Base-by-base conservation (phyloP, 352 stramenopile species). In the Globisporangium iwayamae region DNA sequence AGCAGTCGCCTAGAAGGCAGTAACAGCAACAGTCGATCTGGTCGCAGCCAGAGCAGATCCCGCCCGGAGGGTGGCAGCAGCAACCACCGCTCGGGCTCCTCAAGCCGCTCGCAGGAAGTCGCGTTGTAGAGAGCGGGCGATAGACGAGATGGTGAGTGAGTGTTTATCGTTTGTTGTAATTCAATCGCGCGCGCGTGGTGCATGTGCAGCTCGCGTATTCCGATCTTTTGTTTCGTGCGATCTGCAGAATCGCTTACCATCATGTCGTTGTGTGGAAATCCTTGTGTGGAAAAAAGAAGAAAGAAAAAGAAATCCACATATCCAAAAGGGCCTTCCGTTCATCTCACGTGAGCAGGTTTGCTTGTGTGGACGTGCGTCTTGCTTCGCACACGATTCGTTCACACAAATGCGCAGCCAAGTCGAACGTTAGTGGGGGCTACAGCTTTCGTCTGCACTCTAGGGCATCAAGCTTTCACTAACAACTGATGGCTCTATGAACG, bases 31-130 rank as follows among this genome's bases (percentile, higher is more conserved):
- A 39, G 65, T 52, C 55, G 66, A 32, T 70, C 66, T 3, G 71
- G 53, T 32, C 20, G 65, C 56, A 63, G 50, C 60, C 60, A 65
- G 39, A 68, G 64, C 41, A 54, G 61, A 56, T 71, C 69, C 22
- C 62, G 62, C n/a, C 63, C 64, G 11, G 60, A 70, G 2, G 68
- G 72, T 30, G 71, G 68, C 56, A 78, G 63, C 54, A 58, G 66
- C 39, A 67, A 58, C 56, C 41, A 70, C 54, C 62, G 67, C 36
- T 71, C 66, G 16, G 70, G 48, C 25, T 76, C 66, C 48, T 76
- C 75, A 3, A 60, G 60, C 62, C 62, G 61, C 39, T 66, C 41
- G 46, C 73, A 70, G 41, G 69, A 76, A 32, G 63, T 79, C 34
- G 67, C 68, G 30, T 54, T 74, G 14, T 74, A 72, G 45, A 7